A percentile compares a stretch with the other conserved stretches of the same genome.
These are phyloP conservation scores for Fusarium paranaense DNA, from an alignment of 2,329 filamentous ascomycete species.

Conservation along the genomic window DNA sequence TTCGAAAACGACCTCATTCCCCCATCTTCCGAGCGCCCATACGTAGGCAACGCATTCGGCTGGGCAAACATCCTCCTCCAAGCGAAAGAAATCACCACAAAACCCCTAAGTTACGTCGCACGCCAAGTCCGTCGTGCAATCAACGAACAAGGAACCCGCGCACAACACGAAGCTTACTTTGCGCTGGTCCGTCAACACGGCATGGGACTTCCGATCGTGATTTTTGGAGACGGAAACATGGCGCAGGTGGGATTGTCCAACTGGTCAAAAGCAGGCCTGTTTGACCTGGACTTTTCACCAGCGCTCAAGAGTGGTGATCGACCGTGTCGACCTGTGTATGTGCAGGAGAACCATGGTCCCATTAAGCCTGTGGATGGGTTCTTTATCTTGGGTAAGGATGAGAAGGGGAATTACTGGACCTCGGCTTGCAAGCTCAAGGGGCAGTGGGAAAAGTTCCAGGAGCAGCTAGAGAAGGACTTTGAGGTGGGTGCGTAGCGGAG, in stretches of 20 bases:
- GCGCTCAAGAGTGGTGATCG: neutral
- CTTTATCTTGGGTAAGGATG: slow-evolving; percentile 6
- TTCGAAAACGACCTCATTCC: slow-evolving; percentile 6
- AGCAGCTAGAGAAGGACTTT: slow-evolving; percentile 1
- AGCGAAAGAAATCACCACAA: neutral
- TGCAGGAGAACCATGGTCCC: slow-evolving; percentile 3
- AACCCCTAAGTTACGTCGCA: slow-evolving; percentile 3
- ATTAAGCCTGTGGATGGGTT: slow-evolving; percentile 8
- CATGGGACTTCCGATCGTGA: neutral
- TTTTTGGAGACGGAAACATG: neutral
- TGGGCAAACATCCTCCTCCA: slow-evolving; percentile 2
- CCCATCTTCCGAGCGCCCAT: neutral
- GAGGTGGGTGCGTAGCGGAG: neutral
- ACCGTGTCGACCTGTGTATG: neutral
- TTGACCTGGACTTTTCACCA: slow-evolving; percentile 22
- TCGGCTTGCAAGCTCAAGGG: slow-evolving; percentile 21
- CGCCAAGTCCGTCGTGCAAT: slow-evolving; percentile 5
- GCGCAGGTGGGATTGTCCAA: slow-evolving; percentile 14
- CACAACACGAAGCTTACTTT: slow-evolving; percentile 14
- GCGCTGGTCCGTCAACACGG: neutral
- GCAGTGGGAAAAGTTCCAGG: slow-evolving; percentile 20
- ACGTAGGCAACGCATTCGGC: slow-evolving; percentile 18
- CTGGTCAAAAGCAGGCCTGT: slow-evolving; percentile 21
- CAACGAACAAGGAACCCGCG: slow-evolving; percentile 7
- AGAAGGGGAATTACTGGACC: slow-evolving; percentile 27